phyloP scores from a whole-genome alignment of 257 asterid species.

The Lycium ferocissimum region DNA sequence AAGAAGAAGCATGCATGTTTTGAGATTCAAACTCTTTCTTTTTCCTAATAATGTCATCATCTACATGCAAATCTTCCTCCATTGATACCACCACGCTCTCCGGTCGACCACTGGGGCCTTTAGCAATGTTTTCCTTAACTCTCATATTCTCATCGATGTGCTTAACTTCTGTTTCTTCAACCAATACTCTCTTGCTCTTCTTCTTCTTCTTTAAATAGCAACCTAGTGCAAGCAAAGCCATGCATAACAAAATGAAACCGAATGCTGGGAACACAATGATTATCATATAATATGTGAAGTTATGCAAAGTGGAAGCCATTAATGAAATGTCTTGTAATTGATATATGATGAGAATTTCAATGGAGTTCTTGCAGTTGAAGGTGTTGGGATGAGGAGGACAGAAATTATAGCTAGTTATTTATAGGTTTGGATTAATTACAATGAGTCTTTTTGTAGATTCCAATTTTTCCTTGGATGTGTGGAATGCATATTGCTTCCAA shows the following conservation, averaged over 20 bases:
- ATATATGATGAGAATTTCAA: constrained; percentile 29
- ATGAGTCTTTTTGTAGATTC: neutral
- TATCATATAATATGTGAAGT: constrained; percentile 32
- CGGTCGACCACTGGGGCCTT: constrained; percentile 47
- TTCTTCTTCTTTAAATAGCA: constrained; percentile 45
- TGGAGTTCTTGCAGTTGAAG: constrained; percentile 15
- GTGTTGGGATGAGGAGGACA: neutral
- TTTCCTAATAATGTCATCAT: constrained; percentile 53
- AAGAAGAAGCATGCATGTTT: neutral
- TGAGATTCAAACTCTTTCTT: constrained; percentile 33
- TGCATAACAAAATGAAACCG: constrained; percentile 48
- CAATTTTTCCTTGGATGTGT: constrained; percentile 26
- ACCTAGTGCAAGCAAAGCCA: constrained; percentile 47
- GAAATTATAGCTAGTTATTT: neutral
- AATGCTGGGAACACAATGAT: constrained; percentile 46
- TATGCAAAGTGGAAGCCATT: neutral
- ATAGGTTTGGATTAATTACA: neutral
- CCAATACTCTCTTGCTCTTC: constrained; percentile 36
- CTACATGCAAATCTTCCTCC: constrained; percentile 53
- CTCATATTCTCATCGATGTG: constrained; percentile 42
- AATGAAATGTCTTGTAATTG: constrained; percentile 34
- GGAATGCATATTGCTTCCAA: constrained; percentile 46
- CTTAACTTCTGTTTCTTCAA: constrained; percentile 47
- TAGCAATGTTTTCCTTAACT: constrained; percentile 51
- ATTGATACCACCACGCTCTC: constrained; percentile 43